Conservation (phyloP, 2,329 filamentous ascomycete genomes). For the Emergomyces pasteurianus region DNA sequence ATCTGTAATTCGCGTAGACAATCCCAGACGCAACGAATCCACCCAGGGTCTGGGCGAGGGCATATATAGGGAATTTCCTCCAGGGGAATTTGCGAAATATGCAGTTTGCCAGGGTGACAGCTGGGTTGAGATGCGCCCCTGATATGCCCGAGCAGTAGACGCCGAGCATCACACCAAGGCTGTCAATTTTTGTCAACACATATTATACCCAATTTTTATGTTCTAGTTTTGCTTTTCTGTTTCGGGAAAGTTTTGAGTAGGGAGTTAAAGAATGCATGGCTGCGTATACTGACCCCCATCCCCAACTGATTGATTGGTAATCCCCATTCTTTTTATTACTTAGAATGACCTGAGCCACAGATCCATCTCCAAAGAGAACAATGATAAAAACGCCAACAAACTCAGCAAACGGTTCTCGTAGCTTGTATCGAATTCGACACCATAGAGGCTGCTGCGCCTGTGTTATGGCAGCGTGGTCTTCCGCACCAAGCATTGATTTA, state of each 20-base stretch:
- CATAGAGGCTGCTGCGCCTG: constrained; percentile 32
- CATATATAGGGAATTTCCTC: constrained; percentile 58
- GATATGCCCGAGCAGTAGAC: constrained; percentile 49
- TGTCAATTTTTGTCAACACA: constrained; percentile 15
- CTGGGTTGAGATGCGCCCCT: constrained; percentile 57
- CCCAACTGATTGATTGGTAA: constrained; percentile 43
- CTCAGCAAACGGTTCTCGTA: constrained; percentile 52
- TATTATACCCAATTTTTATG: background rate
- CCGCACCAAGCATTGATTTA: background rate
- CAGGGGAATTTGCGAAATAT: constrained; percentile 57
- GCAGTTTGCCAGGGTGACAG: constrained; percentile 59
- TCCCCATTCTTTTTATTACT: constrained; percentile 35
- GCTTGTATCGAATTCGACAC: constrained; percentile 40
- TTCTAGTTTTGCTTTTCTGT: background rate
- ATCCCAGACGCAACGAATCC: constrained; percentile 51
- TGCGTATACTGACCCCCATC: constrained; percentile 32
- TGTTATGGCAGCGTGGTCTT: background rate
- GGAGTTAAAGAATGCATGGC: background rate
- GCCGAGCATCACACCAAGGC: constrained; percentile 56
- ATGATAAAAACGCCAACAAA: constrained; percentile 58
- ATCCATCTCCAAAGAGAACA: constrained; percentile 59
- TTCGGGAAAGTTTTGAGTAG: constrained; percentile 5
- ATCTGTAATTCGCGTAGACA: constrained; percentile 52
- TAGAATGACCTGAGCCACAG: constrained; percentile 56
- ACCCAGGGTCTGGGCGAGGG: constrained; percentile 53